phyloP scores from a whole-genome alignment of 305 asterid species.

The Andrographis paniculata region DNA sequence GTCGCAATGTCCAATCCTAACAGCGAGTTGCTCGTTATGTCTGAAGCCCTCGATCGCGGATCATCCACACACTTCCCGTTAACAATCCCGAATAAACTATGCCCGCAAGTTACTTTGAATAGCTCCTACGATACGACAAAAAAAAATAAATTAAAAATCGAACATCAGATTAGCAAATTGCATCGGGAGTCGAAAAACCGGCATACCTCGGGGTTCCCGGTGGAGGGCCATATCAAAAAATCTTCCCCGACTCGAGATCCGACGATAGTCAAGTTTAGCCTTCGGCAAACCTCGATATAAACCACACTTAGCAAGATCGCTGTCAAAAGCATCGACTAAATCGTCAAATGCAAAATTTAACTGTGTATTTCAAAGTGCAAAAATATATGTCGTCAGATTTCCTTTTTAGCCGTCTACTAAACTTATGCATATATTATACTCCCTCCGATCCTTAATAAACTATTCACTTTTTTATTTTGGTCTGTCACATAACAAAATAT shows the following conservation, averaged over 20 bases:
- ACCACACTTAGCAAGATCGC: constrained; percentile 66
- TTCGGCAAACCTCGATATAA: constrained; percentile 66
- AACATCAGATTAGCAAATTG: too few relatives aligned
- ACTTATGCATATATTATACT: too few relatives aligned
- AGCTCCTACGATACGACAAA: constrained; percentile 57
- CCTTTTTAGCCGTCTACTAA: too few relatives aligned
- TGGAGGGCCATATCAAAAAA: constrained; percentile 67
- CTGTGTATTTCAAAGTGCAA: not conserved
- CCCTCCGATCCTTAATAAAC: too few relatives aligned
- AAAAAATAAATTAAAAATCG: too few relatives aligned
- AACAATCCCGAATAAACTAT: constrained; percentile 49
- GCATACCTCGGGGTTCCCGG: constrained; percentile 59
- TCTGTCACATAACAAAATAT: too few relatives aligned
- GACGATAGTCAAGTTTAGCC: constrained; percentile 58
- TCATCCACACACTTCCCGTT: constrained; percentile 67
- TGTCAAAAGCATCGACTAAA: constrained; percentile 18
- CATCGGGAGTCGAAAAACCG: not conserved
- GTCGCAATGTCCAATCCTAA: constrained; percentile 60
- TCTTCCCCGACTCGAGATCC: constrained; percentile 82
- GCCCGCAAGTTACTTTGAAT: constrained; percentile 56
- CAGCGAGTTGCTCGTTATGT: constrained; percentile 46
- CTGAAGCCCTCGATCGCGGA: constrained; percentile 66
- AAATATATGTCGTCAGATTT: too few relatives aligned
- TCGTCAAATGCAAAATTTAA: constrained; percentile 3
- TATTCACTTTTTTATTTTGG: too few relatives aligned